These are phyloP conservation scores for Eucalyptus sp. DNA, from an alignment of 345 rosid genomes.

Conservation along the genomic window DNA sequence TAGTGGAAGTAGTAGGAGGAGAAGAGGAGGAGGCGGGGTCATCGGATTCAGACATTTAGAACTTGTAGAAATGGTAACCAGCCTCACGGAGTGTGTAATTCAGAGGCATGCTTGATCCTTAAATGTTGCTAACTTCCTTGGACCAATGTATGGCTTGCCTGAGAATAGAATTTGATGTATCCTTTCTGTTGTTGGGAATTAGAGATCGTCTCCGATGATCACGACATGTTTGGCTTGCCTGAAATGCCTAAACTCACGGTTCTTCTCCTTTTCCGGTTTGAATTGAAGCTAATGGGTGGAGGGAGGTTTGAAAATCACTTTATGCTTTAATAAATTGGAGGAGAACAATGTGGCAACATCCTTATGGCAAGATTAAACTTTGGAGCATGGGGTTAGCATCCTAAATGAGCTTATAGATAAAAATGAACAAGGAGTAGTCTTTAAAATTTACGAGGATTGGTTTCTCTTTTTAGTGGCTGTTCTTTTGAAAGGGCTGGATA, in stretches of 20 bases:
- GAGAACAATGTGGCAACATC: not conserved
- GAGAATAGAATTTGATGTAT: not conserved
- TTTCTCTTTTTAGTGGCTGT: not conserved
- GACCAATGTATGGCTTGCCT: not conserved
- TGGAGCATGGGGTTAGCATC: not conserved
- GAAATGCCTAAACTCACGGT: not conserved
- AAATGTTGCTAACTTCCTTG: too few species aligned
- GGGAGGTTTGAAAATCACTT: not conserved
- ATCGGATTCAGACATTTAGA: conserved; percentile 70
- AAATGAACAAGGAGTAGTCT: not conserved
- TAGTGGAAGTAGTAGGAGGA: not conserved
- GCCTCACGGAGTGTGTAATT: conserved; percentile 41
- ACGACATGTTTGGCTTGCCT: not conserved
- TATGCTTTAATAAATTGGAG: not conserved
- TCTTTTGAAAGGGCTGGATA: not conserved
- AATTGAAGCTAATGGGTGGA: too few species aligned
- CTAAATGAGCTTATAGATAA: not conserved
- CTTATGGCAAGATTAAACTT: not conserved
- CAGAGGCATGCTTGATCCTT: not conserved
- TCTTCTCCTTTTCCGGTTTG: not conserved
- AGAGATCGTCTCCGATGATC: not conserved
- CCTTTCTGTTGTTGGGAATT: not conserved
- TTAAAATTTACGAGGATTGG: not conserved
- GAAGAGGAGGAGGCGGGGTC: conserved; percentile 40
- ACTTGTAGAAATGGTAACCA: conserved; percentile 42